Base-by-base conservation (phyloP, 2,329 filamentous ascomycete genomes). In the Xylariaceae sp. region DNA sequence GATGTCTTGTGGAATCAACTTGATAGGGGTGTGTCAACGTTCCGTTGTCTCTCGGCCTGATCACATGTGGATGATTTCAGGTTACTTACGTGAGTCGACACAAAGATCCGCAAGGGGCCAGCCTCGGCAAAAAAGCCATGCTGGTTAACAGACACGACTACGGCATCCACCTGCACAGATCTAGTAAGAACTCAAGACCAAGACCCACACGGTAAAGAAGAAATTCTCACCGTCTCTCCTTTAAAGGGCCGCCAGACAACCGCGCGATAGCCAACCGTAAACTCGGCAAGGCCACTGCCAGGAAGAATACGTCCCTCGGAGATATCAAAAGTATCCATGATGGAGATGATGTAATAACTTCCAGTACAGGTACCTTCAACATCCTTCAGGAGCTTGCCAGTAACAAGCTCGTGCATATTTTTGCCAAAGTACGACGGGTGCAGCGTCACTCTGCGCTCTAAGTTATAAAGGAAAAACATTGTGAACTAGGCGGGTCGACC, bases 401-500 rank as follows among this genome's bases (percentile, higher is more conserved):
- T 92, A 41, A 99, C 88, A 65, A 95, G 86, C 64, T 95, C 88
- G 66, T 92, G 87, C 78, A 96, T 95, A 70, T 94, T 90, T 60
- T 89, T 87, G 55, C 91, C 91, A 70, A 99, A 97, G 76, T 95
- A 99, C 9, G 92, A 97, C 31, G 94, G 94, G 70, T 99, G 94
- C 68, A 99, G 83, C 64, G 90, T 91, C 67, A 97, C 91, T 69
- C 89, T 87, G 70, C 92, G 91, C 76, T 96, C 91, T 73, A 97
- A 87, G 70, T 96, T 92, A 74, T 96, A 90, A 62, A 99, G 88
- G 78, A 99, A 99, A 74, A 97, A 99, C 94, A 99, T 99, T 65
- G 60, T 75, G 73, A 42, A 4, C 41, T 19, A 30, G 27, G 37
- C 19, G 27, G 31, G 31, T 37, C 27, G 29, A 39, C 30, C 2